Evolutionary conservation across 306 rosid genomes (phyloP), one percentile per base, ranked within the genome.

Genomic region (Ochetophila trinervis): DNA sequence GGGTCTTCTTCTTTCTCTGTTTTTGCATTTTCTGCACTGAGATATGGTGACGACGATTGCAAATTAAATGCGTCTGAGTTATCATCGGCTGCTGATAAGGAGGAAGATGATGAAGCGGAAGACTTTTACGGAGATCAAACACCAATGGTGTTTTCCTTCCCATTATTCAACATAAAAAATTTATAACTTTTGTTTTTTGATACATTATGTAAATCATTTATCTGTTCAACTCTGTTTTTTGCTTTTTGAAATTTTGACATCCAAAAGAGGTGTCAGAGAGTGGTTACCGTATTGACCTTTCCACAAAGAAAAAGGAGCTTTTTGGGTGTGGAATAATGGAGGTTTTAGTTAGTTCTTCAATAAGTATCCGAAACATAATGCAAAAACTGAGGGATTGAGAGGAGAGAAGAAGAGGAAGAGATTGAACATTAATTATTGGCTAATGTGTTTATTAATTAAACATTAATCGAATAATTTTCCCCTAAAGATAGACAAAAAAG

Each of bases 121-220:
- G 74, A 0, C 69, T 75, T 79, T 74, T 53, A 76, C 24, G 81
- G 45, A 6, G 68, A 82, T 8, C 76, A 47, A 6, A 55, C 63
- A 5, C 83, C 67, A 30, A 14, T 24, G 87, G 83, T 53, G 82
- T 45, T 60, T 60, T 85, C 76, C 96, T 85, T 79, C 93, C 95
- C 96, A 88, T 91, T 7, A 64, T 61, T 60, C 42, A 24, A 60
- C 67, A 72, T 76, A 49, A 8, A 61, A 44, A 22, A 71, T 42
- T 12, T 14, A 54, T 56, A 21, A 74, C 18, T 2, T n/a, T n/a
- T n/a, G n/a, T 0, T n/a, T n/a, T 50, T 47, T 44, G 76, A 49
- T 48, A 62, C n/a, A 66, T 5, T 35, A 8, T 30, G n/a, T 14
- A 34, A 40, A 4, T 19, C 55, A 36, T 67, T 72, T 48, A 57